phyloP scores from a whole-genome alignment of 371 early-diverging fungal species.

The Apophysomyces trapeziformis region DNA sequence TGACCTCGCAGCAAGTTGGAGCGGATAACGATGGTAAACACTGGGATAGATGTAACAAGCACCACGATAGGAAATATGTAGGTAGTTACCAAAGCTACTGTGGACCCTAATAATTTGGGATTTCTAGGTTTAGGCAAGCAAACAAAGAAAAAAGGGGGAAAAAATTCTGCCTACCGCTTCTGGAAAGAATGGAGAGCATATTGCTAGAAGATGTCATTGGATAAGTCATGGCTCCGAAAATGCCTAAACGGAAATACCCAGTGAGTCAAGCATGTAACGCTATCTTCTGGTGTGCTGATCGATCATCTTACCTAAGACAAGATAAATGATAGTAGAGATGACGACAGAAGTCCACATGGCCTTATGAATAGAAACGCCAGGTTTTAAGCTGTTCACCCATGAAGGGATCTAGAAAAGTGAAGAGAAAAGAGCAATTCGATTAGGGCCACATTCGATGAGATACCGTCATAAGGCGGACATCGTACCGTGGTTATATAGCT shows the following conservation, averaged over 20 bases:
- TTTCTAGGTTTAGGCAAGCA: background rate
- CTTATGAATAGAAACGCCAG: conserved; percentile 57
- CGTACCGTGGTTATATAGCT: conserved; percentile 62
- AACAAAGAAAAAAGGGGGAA: background rate
- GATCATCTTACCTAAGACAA: conserved; percentile 38
- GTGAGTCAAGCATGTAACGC: background rate
- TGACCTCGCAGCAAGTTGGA: conserved; percentile 67
- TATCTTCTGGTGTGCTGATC: background rate
- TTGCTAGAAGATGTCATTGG: conserved; percentile 54
- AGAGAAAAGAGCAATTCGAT: background rate
- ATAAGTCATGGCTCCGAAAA: conserved; percentile 62
- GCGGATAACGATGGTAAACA: conserved; percentile 73
- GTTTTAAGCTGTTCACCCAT: conserved; percentile 61
- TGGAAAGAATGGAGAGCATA: conserved; percentile 48
- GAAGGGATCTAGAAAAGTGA: conserved; percentile 49
- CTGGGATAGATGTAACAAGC: conserved; percentile 78
- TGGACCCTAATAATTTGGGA: conserved; percentile 25
- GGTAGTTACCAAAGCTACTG: conserved; percentile 60
- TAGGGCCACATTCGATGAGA: background rate
- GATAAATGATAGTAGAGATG: conserved; percentile 55
- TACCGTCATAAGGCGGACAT: background rate
- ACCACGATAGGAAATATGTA: conserved; percentile 75
- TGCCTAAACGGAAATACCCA: conserved; percentile 27
- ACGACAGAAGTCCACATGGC: conserved; percentile 52
- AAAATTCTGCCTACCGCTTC: conserved; percentile 29